Evolutionary conservation across 2,329 filamentous ascomycete species (phyloP).

Genomic region (Colletotrichum spaethianum): DNA sequence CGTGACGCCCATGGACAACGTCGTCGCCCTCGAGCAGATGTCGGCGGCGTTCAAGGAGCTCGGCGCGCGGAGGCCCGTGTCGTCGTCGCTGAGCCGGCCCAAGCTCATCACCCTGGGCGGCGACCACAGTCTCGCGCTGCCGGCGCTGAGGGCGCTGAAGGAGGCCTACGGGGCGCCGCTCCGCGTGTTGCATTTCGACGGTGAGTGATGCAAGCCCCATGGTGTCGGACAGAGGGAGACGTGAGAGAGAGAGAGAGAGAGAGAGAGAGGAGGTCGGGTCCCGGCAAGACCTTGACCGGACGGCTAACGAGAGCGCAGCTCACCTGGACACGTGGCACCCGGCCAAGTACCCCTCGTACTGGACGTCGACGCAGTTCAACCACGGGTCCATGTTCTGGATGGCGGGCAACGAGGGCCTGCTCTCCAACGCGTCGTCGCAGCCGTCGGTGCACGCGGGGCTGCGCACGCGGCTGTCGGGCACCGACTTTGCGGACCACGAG

Average conservation of each 20-base stretch:
- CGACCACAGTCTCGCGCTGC: conserved; percentile 80
- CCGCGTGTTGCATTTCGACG: conserved; percentile 83
- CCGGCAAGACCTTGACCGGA: not conserved
- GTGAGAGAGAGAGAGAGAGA: not conserved
- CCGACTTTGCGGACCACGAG: conserved; percentile 77
- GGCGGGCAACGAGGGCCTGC: conserved; percentile 83
- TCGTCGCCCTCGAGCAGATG: conserved; percentile 86
- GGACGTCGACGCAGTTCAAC: conserved; percentile 81
- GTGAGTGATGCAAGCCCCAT: conserved; percentile 29
- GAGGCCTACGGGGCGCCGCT: conserved; percentile 74
- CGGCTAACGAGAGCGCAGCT: conserved; percentile 48
- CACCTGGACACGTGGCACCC: conserved; percentile 92
- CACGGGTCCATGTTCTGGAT: conserved; percentile 96
- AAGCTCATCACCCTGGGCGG: conserved; percentile 80
- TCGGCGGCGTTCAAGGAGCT: conserved; percentile 83
- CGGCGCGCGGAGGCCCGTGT: conserved; percentile 55
- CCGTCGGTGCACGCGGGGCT: conserved; percentile 87
- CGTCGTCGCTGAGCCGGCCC: conserved; percentile 54
- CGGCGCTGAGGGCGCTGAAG: conserved; percentile 77
- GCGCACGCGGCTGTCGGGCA: conserved; percentile 80
- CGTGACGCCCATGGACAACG: conserved; percentile 88
- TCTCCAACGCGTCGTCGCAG: conserved; percentile 77
- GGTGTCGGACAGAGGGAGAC: not conserved
- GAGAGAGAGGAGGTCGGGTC: no score
- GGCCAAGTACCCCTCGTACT: conserved; percentile 82